Base-by-base conservation (phyloP, 805 yeast species). In the Yarrowia sp. region DNA sequence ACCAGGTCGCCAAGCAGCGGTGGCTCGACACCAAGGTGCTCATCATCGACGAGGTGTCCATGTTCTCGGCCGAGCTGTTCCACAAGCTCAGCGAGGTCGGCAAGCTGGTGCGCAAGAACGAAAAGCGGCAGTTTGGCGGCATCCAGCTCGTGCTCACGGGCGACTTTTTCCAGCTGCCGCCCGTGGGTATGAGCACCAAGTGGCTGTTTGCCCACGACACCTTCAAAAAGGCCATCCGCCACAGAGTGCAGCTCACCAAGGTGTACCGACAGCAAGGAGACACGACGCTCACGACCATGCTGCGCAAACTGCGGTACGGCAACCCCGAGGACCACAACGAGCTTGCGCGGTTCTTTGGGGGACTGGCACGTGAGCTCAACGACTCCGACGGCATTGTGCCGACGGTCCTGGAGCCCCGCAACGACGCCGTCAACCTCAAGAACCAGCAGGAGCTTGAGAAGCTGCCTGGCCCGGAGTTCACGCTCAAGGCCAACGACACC, bases 141-240 rank as follows among this genome's bases (percentile, higher is more conserved):
- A 88, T 95, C 58, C 99, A 95, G 76, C 74, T 95, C 12, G 86
- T 95, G 15, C 77, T 93, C 41, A 89, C 96, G 5, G 99, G 99
- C 26, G 99, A 95, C 78, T 95, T 94, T 76, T 93, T 89, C 78
- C 99, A 95, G 79, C 80, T 95, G 69, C 98, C 99, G 0, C 99
- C 99, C 0, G 97, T 94, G 16, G 78, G 76, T 12, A 78, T 77
- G 36, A 53, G 19, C 64, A 38, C 55, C 81, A 1, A 76, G 77
- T 40, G 42, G 73, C 89, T 97, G 71, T 95, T 95, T 75, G 89
- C 92, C 74, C 83, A 91, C 8, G 3, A 2, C 4, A 79, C 86
- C 48, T 95, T 99, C 98, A 78, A 79, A n/a, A 78, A 77, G 42
- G 84, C 86, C 5, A 83, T 94, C 49, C 77, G 83, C 7, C 84